Percentiles rank a stretch among this genome's conserved stretches.
Conservation (phyloP, 768 basidiomycete species). For the Coprinopsis marcescibilis region DNA sequence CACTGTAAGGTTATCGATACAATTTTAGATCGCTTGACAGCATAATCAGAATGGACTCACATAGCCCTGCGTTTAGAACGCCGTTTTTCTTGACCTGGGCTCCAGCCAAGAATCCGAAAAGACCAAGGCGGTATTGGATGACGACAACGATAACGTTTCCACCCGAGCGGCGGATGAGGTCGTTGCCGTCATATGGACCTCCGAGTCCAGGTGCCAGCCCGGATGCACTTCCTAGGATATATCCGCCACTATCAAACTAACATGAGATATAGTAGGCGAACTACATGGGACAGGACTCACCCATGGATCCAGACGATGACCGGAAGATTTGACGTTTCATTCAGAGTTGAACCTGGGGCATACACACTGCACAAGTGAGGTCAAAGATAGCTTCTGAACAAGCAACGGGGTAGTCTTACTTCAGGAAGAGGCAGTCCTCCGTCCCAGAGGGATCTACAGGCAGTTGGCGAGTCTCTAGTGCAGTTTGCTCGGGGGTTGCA, state of each 20-base stretch:
- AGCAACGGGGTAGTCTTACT: too few species aligned
- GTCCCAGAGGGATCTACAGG: not conserved
- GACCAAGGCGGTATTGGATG: slow-evolving; percentile 40
- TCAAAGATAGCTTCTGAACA: too few species aligned
- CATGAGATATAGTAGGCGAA: too few species aligned
- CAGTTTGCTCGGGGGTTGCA: not conserved
- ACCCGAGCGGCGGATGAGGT: slow-evolving; percentile 29
- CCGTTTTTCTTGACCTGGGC: slow-evolving; percentile 36
- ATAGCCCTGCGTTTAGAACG: slow-evolving; percentile 42
- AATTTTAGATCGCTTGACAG: not conserved
- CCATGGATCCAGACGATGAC: too few species aligned
- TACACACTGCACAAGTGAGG: too few species aligned
- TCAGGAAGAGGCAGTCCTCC: not conserved
- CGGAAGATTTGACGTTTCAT: too few species aligned
- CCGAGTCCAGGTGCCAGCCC: slow-evolving; percentile 1
- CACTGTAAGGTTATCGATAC: slow-evolving; percentile 20
- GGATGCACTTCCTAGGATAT: slow-evolving; percentile 24
- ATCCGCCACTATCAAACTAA: slow-evolving; percentile 32
- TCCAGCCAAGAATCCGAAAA: slow-evolving; percentile 44
- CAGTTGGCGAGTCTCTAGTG: too few species aligned
- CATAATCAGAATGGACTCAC: slow-evolving; percentile 24
- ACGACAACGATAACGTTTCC: slow-evolving; percentile 33
- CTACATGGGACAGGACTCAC: too few species aligned
- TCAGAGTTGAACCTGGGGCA: too few species aligned
- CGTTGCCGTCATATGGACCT: slow-evolving; percentile 24